Base-by-base conservation (phyloP, 2,329 filamentous ascomycete genomes). In the Dryadomyces sulphureus region DNA sequence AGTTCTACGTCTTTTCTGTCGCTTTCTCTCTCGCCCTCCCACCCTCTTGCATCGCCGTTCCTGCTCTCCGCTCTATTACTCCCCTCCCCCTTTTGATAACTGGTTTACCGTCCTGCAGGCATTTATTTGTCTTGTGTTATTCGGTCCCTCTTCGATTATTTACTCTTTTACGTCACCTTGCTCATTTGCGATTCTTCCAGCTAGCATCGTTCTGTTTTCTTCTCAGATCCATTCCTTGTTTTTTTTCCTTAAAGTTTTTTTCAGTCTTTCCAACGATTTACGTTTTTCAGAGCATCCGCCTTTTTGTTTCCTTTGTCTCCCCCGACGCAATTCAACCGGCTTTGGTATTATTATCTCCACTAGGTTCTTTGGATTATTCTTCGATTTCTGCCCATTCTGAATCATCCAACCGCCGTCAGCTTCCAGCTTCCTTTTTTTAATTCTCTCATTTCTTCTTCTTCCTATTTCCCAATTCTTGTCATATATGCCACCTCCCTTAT, bases 101-200 rank as follows among this genome's bases (percentile, higher is more conserved):
- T 21, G 22, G 20, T 39, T 7, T 7, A 35, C 36, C 17, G 20
- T 38, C 20, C 27, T 35, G 48, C 51, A 54, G 49, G 45, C 49
- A 53, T 48, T 53, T 45, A 45, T 48, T 56, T 55, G 53, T 48
- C 50, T 19, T 36, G 25, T 4, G 16, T 30, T 20, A 9, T 42
- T 42, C 22, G 2, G 27, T 3, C n/a, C 16, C 38, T 17, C 39
- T 19, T 24, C 17, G 22, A 27, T 17, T n/a, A 41, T 9, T 14
- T 11, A n/a, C 38, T 30, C 39, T 30, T 17, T 12, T 17, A 9
- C 11, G 27, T 32, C 27, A 32, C 27, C 27, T 32, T 32, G 27
- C 16, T 14, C 27, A 32, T 14, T 32, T 14, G 16, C 27, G 27
- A 24, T 20, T 20, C n/a, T 20, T 8, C 16, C 39, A 27, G 38